Evolutionary conservation across 2,329 filamentous ascomycete species (phyloP).

Genomic region (Fusarium goolgardi): DNA sequence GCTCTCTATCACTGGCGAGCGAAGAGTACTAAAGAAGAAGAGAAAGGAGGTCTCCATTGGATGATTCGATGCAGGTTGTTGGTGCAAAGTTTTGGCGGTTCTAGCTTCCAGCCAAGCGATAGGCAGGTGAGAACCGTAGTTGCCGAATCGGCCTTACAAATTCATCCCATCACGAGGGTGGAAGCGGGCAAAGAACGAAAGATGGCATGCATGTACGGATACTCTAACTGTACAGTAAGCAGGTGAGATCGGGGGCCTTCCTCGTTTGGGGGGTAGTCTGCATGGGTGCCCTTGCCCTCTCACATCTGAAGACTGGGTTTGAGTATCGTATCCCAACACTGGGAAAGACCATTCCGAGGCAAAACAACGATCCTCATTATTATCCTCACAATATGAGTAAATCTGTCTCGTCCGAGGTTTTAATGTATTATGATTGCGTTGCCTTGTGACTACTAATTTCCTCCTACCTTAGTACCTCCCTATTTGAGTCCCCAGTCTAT

Average conservation of each 20-base stretch:
- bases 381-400: not conserved
- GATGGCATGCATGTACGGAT: conserved; percentile 23
- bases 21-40: conserved; percentile 10
- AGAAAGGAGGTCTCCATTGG: conserved; percentile 8
- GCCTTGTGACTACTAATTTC: conserved; percentile 21
- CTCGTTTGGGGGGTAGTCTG: conserved; percentile 3
- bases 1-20: conserved; percentile 16
- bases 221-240: conserved; percentile 15
- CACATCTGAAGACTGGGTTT: conserved; percentile 4
- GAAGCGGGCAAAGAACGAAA: conserved; percentile 15
- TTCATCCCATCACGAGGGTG: conserved; percentile 7
- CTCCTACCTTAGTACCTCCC: not conserved
- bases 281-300: conserved; percentile 22
- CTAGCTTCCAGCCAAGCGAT: conserved; percentile 10
- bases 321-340: conserved; percentile 14
- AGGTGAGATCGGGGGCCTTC: conserved; percentile 36
- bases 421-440: not conserved
- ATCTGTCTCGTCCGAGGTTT: conserved; percentile 10
- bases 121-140: conserved; percentile 16
- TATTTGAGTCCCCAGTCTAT: not conserved
- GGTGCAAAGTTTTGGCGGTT: conserved; percentile 24
- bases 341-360: conserved; percentile 14
- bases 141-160: conserved; percentile 7
- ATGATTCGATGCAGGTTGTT: conserved; percentile 26
- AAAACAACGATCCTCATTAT: conserved; percentile 18